Base-by-base conservation (phyloP, 306 rosid species). In the Cicer pinnatifidum region DNA sequence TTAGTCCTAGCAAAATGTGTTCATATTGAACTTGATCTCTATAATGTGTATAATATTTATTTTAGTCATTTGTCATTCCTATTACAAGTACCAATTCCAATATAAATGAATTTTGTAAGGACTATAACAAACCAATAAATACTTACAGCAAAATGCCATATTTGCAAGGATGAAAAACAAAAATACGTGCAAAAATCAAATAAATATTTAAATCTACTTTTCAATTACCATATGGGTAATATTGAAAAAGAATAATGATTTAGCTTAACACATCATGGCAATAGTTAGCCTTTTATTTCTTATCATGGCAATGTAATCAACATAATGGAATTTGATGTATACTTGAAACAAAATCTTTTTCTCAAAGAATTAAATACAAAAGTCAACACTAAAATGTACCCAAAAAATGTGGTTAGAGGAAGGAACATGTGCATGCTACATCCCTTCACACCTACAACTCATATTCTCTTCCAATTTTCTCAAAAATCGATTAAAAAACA, bases 221-320 rank as follows among this genome's bases (percentile, higher is more conserved):
- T 50, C 15, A 48, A 13, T 50, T 10, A n/a, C 23, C 6, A 45
- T 46, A 46, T 46, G 45, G 28, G 6, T 38, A 13, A 51, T 28
- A 28, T 3, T 28, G 35, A 28, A 28, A 28, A 28, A 28, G 35
- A 28, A 3, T 28, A 28, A 28, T 37, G 6, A 15, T 23, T 11
- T 43, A 15, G 23, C 6, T 39, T 41, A 40, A 71, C 20, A n/a
- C 37, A 59, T 23, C 64, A 58, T 33, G 13, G 43, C 71, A 74
- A 54, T 23, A 47, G 45, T 54, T 9, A 50, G 61, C 54, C 72
- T 53, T 70, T 80, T 74, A 74, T 74, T 67, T 75, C 76, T 74
- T 63, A 46, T 61, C 73, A 75, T 44, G 39, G 40, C 7, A 59
- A 74, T 28, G 37, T 40, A 68, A 28, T 64, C 61, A 75, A 61